Base-by-base conservation (phyloP, 371 early-diverging fungal genomes). In the Syncephalastrum sp. region DNA sequence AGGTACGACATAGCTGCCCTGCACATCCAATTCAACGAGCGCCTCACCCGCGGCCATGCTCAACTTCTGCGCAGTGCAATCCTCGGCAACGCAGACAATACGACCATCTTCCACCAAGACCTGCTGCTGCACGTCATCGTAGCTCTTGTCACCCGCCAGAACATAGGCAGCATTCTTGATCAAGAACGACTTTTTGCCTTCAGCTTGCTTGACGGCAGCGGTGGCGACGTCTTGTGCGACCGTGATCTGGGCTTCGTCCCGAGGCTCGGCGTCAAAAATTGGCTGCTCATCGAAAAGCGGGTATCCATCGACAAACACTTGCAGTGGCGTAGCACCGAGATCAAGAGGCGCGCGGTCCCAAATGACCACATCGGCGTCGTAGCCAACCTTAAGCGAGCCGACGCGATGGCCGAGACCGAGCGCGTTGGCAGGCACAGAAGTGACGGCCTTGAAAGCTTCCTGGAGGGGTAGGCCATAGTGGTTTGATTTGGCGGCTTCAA, bases 361-460 rank as follows among this genome's bases (percentile, higher is more conserved):
- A 33, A 86, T 68, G 15, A 90, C 87, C 13, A 90, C 61, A 68
- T 91, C 92, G 12, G 91, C 92, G 74, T 91, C 92, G 65, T 84
- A 86, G 6, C 89, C 89, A 3, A 74, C 66, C n/a, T 72, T 72
- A 21, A 91, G 69, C 21, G 70, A 62, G 1, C 92, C 92, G 45
- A 91, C 67, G 43, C 91, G 81, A 62, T 86, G 79, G 14, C 76
- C 85, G n/a, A 83, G 67, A 25, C 92, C 92, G 13, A 91, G 56
- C 1, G 83, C 77, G 53, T 80, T 77, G 16, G 92, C 92, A 5
- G 91, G 91, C 15, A 83, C 75, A 23, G 84, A 81, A 14, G 91
- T 91, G 10, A 91, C 83, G 8, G 89, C 72, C 25, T 83, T 70
- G 51, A 91, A 69, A 1, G 89, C 82, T 16, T 77, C 61, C 33